Base-by-base conservation (phyloP, 2,329 filamentous ascomycete genomes). In the Decorospora gaudefroyi region DNA sequence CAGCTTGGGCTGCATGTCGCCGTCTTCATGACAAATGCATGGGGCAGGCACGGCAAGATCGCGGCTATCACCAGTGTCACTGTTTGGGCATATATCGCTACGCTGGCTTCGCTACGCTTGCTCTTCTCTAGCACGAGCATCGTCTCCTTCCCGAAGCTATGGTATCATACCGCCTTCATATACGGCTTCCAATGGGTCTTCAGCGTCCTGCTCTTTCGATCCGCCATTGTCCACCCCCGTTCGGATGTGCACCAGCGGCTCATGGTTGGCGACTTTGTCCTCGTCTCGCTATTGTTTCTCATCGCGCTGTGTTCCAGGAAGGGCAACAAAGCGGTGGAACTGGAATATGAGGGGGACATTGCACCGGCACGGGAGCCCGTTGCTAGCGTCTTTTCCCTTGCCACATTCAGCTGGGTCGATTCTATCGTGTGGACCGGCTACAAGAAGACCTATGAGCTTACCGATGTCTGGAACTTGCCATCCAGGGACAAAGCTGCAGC, bases 331-430 rank as follows among this genome's bases (percentile, higher is more conserved):
- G 84, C 87, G 3, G 88, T 99, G 9, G 72, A 91, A 31, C 70
- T 97, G 62, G 90, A 96, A 70, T 91, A 91, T 76, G 91, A 96
- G 70, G 89, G 88, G 49, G 87, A 86, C 21, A 82, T 99, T 37
- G 83, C 92, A 62, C 93, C 93, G 13, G 92, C 91, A 3, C 84
- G 81, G 51, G 91, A 99, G 68, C 89, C 90, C 5, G 78, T 89
- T 25, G 90, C 93, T 1, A 97, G 92, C 67, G 73, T 97, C 5
- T 82, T 97, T 51, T 97, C 93, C 2, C 77, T 95, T 30, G 84
- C 85, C 15, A 93, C 90, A 2, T 99, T 96, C 67, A 77, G 83
- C 13, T 99, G 93, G 93, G 83, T 96, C 13, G 91, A 97, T 69
- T 74, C 85, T 1, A 87, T 99, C 54, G 85, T 99, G 29, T 90